Evolutionary conservation across 75 land plant genomes (phyloP).

Genomic region (Cunninghamia lanceolata): DNA sequence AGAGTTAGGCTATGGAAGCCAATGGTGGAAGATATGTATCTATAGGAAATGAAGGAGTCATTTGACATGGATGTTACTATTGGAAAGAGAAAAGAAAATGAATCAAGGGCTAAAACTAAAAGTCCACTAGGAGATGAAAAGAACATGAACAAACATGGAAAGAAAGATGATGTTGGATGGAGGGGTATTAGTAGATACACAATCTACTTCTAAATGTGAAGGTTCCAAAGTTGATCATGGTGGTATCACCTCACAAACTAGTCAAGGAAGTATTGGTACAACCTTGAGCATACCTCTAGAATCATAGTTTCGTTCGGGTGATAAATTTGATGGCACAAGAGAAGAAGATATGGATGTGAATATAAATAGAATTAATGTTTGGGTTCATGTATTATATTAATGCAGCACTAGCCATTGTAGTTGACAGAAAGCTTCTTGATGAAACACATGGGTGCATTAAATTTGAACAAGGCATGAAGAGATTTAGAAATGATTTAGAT

Average conservation of each 20-base stretch:
- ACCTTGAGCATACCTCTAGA: conserved; percentile 13
- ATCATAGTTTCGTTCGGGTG: not conserved
- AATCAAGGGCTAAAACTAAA: conserved; percentile 1
- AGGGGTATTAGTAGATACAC: too few species aligned
- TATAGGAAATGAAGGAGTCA: conserved; percentile 36
- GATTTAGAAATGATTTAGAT: conserved; percentile 5
- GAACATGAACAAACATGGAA: conserved; percentile 1
- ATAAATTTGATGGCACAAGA: conserved; percentile 2
- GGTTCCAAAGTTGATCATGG: conserved; percentile 9
- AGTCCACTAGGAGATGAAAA: conserved; percentile 10
- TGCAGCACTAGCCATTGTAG: not conserved
- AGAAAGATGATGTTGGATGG: conserved; percentile 5
- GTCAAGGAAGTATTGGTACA: conserved; percentile 11
- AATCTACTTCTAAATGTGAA: not conserved
- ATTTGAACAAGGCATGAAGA: conserved; percentile 5
- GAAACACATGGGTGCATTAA: conserved; percentile 2
- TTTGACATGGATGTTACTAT: not conserved
- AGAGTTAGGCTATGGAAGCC: too few species aligned
- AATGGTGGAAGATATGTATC: conserved; percentile 80
- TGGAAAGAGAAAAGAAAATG: conserved; percentile 15
- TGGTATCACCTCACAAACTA: conserved; percentile 10
- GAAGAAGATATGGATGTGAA: conserved; percentile 3
- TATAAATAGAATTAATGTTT: not conserved
- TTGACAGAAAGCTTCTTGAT: not conserved
- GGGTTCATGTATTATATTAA: not conserved